These are phyloP conservation scores for Lentinula raphanica DNA, from an alignment of 768 basidiomycete species.

Conservation along the genomic window DNA sequence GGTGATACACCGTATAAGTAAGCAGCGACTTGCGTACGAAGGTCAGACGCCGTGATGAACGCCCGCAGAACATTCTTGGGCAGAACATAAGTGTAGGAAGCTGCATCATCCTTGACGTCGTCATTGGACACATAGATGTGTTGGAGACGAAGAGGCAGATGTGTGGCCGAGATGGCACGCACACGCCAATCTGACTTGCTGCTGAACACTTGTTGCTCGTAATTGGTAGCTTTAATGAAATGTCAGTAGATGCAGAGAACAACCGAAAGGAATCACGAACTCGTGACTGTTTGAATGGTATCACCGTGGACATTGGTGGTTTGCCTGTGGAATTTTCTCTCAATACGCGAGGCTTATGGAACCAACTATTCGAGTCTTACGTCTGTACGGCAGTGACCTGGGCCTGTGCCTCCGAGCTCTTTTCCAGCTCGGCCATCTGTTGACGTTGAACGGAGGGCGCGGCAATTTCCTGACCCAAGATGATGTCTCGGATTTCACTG, in stretches of 20 bases:
- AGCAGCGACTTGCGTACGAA: conserved; percentile 93
- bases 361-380: conserved; percentile 27
- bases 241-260: conserved; percentile 7
- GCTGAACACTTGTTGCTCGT: conserved; percentile 98
- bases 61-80: conserved; percentile 96
- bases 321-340: conserved; percentile 41
- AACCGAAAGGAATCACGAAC: conserved; percentile 33
- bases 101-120: conserved; percentile 97
- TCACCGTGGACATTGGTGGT: conserved; percentile 98
- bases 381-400: conserved; percentile 97
- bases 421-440: conserved; percentile 99
- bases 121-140: conserved; percentile 99
- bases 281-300: conserved; percentile 91
- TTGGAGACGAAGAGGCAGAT: conserved; percentile 91
- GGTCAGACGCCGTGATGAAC: conserved; percentile 89
- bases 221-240: conserved; percentile 69
- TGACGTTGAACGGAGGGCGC: conserved; percentile 94
- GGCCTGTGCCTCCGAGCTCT: conserved; percentile 87
- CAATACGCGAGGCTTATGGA: not conserved
- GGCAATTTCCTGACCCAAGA: conserved; percentile 97
- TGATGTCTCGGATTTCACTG: conserved; percentile 96
- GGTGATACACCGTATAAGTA: conserved; percentile 92
- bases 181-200: conserved; percentile 99
- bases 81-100: conserved; percentile 90
- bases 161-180: conserved; percentile 94